Evolutionary conservation across 1,284 basidiomycete genomes (phyloP), one percentile per base, ranked within the genome.

Genomic region (Cryptococcus hybrid): DNA sequence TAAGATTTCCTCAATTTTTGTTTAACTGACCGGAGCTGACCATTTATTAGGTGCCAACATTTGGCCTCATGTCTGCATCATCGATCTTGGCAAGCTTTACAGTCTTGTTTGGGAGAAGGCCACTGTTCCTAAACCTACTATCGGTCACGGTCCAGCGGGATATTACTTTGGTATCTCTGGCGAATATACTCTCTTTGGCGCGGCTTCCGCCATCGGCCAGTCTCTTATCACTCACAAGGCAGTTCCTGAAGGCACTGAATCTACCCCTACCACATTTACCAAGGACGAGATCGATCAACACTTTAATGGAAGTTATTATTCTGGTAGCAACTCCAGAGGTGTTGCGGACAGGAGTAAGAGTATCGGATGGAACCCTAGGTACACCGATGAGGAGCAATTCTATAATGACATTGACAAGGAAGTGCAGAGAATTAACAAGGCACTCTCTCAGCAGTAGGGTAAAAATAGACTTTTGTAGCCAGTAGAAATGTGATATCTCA

Each of bases 281-380:
- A 47, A 66, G 18, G 71, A 69, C 24, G 76, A 78, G 60, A 59
- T 78, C 5, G 51, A 75, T 39, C 76, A 75, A 62, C 76, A 75
- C 62, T 75, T 65, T 48, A 59, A 56, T 37, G 75, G 72, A 3
- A 65, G 77, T 0, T 56, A 64, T 11, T 81, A 79, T 59, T 72
- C 84, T 30, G 85, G 85, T 6, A 73, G 80, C 0, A 86, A 86
- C 70, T 82, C 84, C 12, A 81, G 83, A 37, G 81, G 79, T 59
- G 76, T 73, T 30, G 81, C 80, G 1, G 83, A 80, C 57, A 76
- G 82, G n/a, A 81, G 80, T 3, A 80, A 81, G 54, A 71, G 77
- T 2, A 77, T 88, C 47, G 86, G 86, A 3, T 75, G 72, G 71
- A 69, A 62, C 51, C 72, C 74, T 30, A 69, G 67, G 51, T 62